Conservation (phyloP, 2,329 filamentous ascomycete genomes). For the Aspergillus ruber region DNA sequence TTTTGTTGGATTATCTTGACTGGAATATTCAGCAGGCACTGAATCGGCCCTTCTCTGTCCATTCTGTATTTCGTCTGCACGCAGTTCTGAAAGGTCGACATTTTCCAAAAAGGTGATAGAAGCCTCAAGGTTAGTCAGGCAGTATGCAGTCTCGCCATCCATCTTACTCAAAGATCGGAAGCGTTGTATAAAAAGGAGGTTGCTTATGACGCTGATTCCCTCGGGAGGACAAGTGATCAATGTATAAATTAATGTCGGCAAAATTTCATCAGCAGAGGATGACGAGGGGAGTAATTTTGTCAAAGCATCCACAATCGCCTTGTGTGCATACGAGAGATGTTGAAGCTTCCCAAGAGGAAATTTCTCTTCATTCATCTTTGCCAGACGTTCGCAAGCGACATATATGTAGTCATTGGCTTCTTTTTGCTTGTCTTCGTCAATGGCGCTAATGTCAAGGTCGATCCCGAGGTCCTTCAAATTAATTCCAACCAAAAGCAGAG, state of each 20-base stretch:
- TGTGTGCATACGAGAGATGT: conserved; percentile 80
- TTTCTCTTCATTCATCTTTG: conserved; percentile 76
- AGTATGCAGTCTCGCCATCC: conserved; percentile 92
- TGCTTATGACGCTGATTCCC: conserved; percentile 82
- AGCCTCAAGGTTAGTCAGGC: conserved; percentile 90
- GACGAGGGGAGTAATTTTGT: conserved; percentile 60
- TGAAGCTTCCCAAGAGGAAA: conserved; percentile 89
- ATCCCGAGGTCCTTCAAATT: conserved; percentile 77
- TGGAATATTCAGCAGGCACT: conserved; percentile 19
- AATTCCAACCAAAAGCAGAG: conserved; percentile 84
- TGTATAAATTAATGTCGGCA: conserved; percentile 93
- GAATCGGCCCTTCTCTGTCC: conserved; percentile 54
- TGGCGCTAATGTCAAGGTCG: conserved; percentile 53
- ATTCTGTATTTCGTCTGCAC: conserved; percentile 68
- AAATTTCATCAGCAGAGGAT: conserved; percentile 92
- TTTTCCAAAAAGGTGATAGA: conserved; percentile 92
- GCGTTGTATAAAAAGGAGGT: conserved; percentile 87
- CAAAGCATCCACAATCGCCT: conserved; percentile 84
- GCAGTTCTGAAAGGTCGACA: conserved; percentile 82
- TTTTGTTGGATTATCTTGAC: conserved; percentile 19
- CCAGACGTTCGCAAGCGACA: conserved; percentile 63
- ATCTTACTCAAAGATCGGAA: conserved; percentile 82
- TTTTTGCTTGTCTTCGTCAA: conserved; percentile 54
- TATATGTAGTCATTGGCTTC: conserved; percentile 69
- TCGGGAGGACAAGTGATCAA: conserved; percentile 86